A percentile compares a stretch with the other conserved stretches of the same genome.
Evolutionary conservation across 352 stramenopile genomes (phyloP).

Genomic region (Thalassiosira livingstoniorum): DNA sequence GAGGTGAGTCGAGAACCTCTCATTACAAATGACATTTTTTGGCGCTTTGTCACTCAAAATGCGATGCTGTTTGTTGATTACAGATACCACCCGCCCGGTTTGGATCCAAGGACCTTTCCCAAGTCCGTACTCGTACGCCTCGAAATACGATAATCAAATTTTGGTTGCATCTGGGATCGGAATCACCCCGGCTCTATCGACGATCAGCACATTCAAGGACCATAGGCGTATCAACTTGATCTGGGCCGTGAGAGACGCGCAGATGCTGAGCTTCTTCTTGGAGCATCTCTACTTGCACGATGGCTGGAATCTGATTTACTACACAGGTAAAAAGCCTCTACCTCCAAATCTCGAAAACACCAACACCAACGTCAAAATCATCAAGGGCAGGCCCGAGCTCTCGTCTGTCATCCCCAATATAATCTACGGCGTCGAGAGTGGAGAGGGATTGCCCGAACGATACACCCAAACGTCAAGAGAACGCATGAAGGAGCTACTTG

Average conservation of each 20-base stretch:
- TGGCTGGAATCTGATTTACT: conserved; percentile 67
- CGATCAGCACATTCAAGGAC: conserved; percentile 59
- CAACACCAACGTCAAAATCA: conserved; percentile 58
- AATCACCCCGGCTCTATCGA: conserved; percentile 61
- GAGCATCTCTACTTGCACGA: conserved; percentile 53
- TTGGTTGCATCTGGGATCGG: conserved; percentile 65
- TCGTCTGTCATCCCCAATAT: conserved; percentile 58
- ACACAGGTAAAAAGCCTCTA: conserved; percentile 56
- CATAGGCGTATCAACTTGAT: conserved; percentile 61
- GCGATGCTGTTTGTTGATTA: not conserved
- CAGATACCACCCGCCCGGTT: conserved; percentile 55
- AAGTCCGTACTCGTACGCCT: conserved; percentile 58
- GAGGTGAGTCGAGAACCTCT: not conserved
- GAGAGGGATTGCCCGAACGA: conserved; percentile 40
- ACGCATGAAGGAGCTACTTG: conserved; percentile 34
- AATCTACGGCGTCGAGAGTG: conserved; percentile 60
- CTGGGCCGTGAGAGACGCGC: conserved; percentile 54
- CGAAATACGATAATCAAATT: conserved; percentile 69
- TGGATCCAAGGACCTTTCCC: conserved; percentile 68
- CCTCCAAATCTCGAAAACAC: conserved; percentile 8
- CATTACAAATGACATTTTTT: not conserved
- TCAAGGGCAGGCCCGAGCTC: conserved; percentile 51
- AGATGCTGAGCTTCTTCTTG: conserved; percentile 66
- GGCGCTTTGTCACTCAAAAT: not conserved
- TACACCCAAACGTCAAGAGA: conserved; percentile 27